Evolutionary conservation across 495 filamentous ascomycete species (phyloP).

Genomic region (Penicillium psychrofluorescens): DNA sequence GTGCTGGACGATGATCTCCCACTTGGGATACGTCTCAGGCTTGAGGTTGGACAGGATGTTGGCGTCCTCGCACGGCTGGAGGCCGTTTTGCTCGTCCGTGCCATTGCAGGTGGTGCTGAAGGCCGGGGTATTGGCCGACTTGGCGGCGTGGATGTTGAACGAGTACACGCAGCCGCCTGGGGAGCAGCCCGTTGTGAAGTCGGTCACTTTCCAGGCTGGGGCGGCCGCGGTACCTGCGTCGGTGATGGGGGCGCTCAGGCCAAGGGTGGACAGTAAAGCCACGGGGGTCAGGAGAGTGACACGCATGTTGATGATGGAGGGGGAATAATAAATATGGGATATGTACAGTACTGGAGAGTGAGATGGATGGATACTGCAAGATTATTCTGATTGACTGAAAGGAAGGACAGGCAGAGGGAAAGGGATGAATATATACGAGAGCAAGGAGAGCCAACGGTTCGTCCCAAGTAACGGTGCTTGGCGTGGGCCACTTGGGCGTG

Average conservation of each 20-base stretch:
- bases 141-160: background rate
- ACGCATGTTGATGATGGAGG: constrained; percentile 3
- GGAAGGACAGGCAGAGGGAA: too few relatives aligned
- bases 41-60: background rate
- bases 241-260: constrained; percentile 6
- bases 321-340: too few relatives aligned
- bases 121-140: background rate
- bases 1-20: constrained; percentile 24
- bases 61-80: background rate
- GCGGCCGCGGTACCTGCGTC: constrained; percentile 13
- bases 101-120: background rate
- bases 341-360: too few relatives aligned
- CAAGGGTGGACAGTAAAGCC: constrained; percentile 20
- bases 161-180: background rate
- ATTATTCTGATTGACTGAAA: too few relatives aligned
- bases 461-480: too few relatives aligned
- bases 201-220: constrained; percentile 24
- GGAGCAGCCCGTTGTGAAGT: constrained; percentile 13
- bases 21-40: background rate
- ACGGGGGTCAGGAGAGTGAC: constrained; percentile 14
- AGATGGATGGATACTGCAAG: too few relatives aligned
- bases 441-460: too few relatives aligned
- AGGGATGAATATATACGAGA: too few relatives aligned
- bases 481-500: too few relatives aligned
- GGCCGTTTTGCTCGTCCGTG: background rate